Conservation (phyloP, 1,284 basidiomycete genomes). For the Stereum hirsutum region DNA sequence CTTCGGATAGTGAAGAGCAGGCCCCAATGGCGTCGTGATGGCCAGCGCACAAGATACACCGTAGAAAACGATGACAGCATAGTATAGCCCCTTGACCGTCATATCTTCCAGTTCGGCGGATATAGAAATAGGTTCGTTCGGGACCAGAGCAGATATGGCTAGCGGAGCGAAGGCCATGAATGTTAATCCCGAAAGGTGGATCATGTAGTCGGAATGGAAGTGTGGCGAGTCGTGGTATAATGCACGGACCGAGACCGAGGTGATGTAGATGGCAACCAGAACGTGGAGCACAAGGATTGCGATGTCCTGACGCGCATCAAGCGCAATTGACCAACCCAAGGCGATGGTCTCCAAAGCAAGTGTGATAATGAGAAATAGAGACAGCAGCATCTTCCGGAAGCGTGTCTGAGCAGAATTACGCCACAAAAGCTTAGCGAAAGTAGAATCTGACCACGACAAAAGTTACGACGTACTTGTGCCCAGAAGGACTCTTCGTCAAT, state of each 20-base stretch:
- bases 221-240: constrained; percentile 39
- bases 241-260: constrained; percentile 43
- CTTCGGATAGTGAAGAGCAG: constrained; percentile 63
- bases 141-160: constrained; percentile 44
- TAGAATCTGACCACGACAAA: too few species aligned
- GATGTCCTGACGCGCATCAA: constrained; percentile 27
- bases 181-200: constrained; percentile 58
- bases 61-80: constrained; percentile 40
- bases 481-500: constrained; percentile 69
- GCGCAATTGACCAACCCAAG: constrained; percentile 6
- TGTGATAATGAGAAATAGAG: constrained; percentile 33
- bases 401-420: constrained; percentile 31
- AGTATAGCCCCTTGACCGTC: constrained; percentile 32
- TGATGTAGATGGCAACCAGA: constrained; percentile 51
- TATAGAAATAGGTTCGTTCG: constrained; percentile 20
- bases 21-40: constrained; percentile 61
- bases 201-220: constrained; percentile 50
- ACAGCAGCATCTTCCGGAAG: constrained; percentile 44
- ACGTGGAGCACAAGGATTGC: constrained; percentile 40
- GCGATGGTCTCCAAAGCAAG: constrained; percentile 40
- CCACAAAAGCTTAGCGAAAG: background rate
- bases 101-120: constrained; percentile 12
- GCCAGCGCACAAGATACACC: constrained; percentile 36
- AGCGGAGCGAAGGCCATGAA: constrained; percentile 43
- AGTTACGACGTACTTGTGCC: constrained; percentile 47